Conservation (phyloP, 441 rosid genomes). For the Lepidium campestre region DNA sequence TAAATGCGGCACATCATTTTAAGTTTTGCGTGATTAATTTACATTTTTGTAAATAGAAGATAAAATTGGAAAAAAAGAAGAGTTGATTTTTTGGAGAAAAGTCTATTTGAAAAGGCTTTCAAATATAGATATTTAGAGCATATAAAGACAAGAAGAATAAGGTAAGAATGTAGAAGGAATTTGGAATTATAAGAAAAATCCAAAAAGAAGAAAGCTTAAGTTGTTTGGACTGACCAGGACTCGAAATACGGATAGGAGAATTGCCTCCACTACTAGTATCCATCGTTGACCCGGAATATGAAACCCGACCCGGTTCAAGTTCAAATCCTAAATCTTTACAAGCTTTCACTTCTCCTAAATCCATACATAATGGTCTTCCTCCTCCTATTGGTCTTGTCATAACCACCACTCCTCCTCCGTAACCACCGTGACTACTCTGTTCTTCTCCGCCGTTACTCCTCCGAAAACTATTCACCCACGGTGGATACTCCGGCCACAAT, state of each 20-base stretch:
- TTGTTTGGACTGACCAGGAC: slow-evolving; percentile 59
- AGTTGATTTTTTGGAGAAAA: too few relatives aligned
- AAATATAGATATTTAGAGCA: not conserved
- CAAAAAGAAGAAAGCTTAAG: not conserved
- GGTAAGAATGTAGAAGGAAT: not conserved
- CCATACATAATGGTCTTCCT: slow-evolving; percentile 66
- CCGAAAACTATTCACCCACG: slow-evolving; percentile 37
- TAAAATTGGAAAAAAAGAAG: too few relatives aligned
- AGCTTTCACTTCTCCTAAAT: slow-evolving; percentile 71
- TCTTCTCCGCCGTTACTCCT: slow-evolving; percentile 45
- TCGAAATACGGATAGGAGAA: slow-evolving; percentile 81
- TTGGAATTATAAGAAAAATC: not conserved
- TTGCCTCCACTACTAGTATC: slow-evolving; percentile 77
- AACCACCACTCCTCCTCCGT: slow-evolving; percentile 43
- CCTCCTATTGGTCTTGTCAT: slow-evolving; percentile 75
- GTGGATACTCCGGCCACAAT: slow-evolving; percentile 19
- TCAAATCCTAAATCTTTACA: slow-evolving; percentile 81
- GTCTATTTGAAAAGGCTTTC: too few relatives aligned
- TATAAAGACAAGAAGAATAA: not conserved
- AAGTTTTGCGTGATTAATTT: too few relatives aligned
- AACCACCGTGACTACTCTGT: slow-evolving; percentile 22
- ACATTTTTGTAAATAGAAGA: too few relatives aligned
- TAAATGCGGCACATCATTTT: too few relatives aligned
- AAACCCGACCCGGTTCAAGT: slow-evolving; percentile 55
- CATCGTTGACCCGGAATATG: slow-evolving; percentile 49